These are phyloP conservation scores for Hapsidospora chrysogenum DNA, from an alignment of 495 filamentous ascomycete genomes.

Conservation along the genomic window DNA sequence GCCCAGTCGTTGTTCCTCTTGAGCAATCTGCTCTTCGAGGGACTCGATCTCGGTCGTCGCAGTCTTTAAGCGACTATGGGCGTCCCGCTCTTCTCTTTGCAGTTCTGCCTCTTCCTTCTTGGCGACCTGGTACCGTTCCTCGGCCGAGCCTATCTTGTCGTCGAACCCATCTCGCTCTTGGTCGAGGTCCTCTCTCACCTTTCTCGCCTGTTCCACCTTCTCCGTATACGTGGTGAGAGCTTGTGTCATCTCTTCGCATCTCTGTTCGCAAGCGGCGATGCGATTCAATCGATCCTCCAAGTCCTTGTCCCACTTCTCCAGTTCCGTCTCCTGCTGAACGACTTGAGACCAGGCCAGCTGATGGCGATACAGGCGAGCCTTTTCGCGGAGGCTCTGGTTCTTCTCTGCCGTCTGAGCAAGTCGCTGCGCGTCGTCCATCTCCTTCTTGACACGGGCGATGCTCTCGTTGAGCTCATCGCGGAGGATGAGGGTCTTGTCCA, in stretches of 20 bases:
- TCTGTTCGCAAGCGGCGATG: conserved; percentile 9
- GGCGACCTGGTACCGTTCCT: conserved; percentile 16
- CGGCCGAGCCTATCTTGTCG: conserved; percentile 17
- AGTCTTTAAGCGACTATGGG: conserved; percentile 18
- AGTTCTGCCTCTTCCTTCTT: conserved; percentile 12
- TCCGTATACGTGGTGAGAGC: conserved; percentile 12
- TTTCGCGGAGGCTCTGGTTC: conserved; percentile 36
- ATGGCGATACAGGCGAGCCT: conserved; percentile 28
- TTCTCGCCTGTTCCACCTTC: conserved; percentile 11
- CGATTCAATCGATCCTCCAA: conserved; percentile 16
- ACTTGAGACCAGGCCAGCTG: conserved; percentile 67
- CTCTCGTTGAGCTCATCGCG: conserved; percentile 46
- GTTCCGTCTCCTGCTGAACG: conserved; percentile 18
- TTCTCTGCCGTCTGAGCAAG: conserved; percentile 38
- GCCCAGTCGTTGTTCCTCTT: conserved; percentile 29
- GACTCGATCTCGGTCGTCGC: conserved; percentile 17
- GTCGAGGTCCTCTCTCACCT: conserved; percentile 7
- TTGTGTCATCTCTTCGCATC: conserved; percentile 11
- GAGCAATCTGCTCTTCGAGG: conserved; percentile 19
- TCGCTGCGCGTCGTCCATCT: conserved; percentile 22
- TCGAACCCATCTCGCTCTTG: conserved; percentile 21
- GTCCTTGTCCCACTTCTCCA: conserved; percentile 11
- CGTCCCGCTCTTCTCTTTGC: conserved; percentile 29
- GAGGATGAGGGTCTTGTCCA: conserved; percentile 28
- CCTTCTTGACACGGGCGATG: conserved; percentile 18